phyloP scores from a whole-genome alignment of 768 basidiomycete genomes.

The Mycena sanguinolenta region DNA sequence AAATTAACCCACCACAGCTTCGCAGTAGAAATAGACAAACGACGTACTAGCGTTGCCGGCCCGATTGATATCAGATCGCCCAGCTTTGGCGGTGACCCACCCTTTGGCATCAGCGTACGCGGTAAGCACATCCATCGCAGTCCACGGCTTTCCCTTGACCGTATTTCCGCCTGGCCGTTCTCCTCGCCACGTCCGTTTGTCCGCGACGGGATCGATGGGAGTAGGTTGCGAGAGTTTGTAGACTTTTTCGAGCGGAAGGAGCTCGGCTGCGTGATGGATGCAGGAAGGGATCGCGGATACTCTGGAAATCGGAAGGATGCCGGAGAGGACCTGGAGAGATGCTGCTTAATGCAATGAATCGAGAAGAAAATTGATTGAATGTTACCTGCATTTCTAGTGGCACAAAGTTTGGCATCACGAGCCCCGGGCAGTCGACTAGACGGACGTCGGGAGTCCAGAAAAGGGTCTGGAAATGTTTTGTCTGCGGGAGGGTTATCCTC shows the following conservation, averaged over 20 bases:
- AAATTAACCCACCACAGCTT: background rate
- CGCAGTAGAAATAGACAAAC: background rate
- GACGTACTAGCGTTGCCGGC: conserved; percentile 89
- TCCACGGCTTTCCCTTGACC: conserved; percentile 67
- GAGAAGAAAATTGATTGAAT: conserved; percentile 8
- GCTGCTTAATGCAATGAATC: background rate
- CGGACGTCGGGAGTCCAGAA: conserved; percentile 90
- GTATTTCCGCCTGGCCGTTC: conserved; percentile 42
- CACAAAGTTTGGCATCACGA: conserved; percentile 89
- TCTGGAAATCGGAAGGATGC: conserved; percentile 83
- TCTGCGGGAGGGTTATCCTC: conserved; percentile 57
- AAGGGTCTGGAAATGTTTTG: conserved; percentile 95
- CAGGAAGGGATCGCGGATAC: conserved; percentile 89
- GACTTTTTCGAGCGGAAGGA: conserved; percentile 84
- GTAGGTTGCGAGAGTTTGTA: conserved; percentile 70
- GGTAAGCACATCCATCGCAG: conserved; percentile 86
- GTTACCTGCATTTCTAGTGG: conserved; percentile 87
- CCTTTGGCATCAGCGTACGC: conserved; percentile 84
- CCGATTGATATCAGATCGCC: conserved; percentile 88
- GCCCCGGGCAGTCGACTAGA: conserved; percentile 94
- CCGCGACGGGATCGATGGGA: conserved; percentile 53
- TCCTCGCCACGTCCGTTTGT: conserved; percentile 86
- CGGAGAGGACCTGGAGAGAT: conserved; percentile 71
- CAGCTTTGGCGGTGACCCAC: conserved; percentile 93
- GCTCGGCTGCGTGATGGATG: conserved; percentile 73